Base-by-base conservation (phyloP, 495 filamentous ascomycete genomes). In the Aspergillus kassunensis region DNA sequence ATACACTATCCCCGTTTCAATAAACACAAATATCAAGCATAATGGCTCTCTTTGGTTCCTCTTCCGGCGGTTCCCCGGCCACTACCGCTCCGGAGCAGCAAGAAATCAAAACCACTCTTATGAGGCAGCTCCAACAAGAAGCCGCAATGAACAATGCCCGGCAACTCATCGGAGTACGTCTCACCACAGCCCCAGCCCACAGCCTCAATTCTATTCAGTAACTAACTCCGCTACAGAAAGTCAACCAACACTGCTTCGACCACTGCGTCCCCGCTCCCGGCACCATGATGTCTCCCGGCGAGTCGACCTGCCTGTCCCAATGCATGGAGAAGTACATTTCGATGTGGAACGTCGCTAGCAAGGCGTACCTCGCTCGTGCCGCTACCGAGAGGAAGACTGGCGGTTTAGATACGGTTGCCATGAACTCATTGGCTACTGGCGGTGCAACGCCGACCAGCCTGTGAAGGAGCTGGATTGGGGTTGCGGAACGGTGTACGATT, bases 311-410 rank as follows among this genome's bases (percentile, higher is more conserved):
- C 79, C 79, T 92, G 52, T 86, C 85, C 6, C 72, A 77, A 54
- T 98, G 93, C 76, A 93, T 96, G 87, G 89, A 97, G 66, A 98
- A 98, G 74, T 98, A 98, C 76, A 95, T 97, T 79, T 71, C 77
- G 20, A 80, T 88, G 27, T 98, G 95, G 95, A 96, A 97, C 68
- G 74, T 78, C 49, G 87, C 95, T 51, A 90, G 84, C 69, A 65
- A 78, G 52, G 76, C 84, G 21, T 96, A 95, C 65, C 77, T 96
- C 56, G 62, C 62, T 42, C 79, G 89, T 60, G 78, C 95, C 69
- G 83, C 88, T 62, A 72, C 77, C 51, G 85, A 89, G 61, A 63
- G 56, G 27, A 75, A 71, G 67, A 71, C 59, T 54, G 64, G 61
- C 31, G 64, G 58, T 46, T 54, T 65, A 34, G 54, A 69, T 46